Evolutionary conservation across 371 early-diverging fungal genomes (phyloP).

Genomic region (Syncephalastrum racemosum): DNA sequence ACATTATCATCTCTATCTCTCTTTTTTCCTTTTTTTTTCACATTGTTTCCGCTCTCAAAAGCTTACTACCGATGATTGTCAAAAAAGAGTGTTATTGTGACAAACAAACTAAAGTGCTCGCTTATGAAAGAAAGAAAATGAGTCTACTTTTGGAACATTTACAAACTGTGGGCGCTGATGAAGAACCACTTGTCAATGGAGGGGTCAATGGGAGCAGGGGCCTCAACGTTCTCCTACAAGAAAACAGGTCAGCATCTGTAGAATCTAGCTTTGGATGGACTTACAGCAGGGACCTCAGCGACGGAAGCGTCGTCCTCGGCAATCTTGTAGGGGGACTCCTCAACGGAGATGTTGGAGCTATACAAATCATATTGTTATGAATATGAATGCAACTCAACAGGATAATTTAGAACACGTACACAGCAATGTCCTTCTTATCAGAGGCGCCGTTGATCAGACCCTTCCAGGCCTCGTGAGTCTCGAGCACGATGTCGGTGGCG

Average conservation of each 20-base stretch:
- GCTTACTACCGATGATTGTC: background rate
- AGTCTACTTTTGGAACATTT: slow-evolving; percentile 24
- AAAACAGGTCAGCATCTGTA: background rate
- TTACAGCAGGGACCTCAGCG: slow-evolving; percentile 67
- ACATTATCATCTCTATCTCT: background rate
- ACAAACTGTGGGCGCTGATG: slow-evolving; percentile 80
- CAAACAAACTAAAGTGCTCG: slow-evolving; percentile 5
- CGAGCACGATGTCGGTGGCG: slow-evolving; percentile 89
- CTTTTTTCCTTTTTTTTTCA: no score
- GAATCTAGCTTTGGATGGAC: slow-evolving; percentile 5
- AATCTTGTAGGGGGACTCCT: slow-evolving; percentile 72
- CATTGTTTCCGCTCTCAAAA: background rate
- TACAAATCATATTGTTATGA: slow-evolving; percentile 7
- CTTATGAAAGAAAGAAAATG: slow-evolving; percentile 6
- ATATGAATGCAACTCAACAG: background rate
- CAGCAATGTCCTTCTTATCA: slow-evolving; percentile 70
- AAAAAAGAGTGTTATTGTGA: slow-evolving; percentile 1
- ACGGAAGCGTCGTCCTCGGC: slow-evolving; percentile 55
- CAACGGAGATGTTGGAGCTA: slow-evolving; percentile 73
- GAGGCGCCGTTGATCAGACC: slow-evolving; percentile 71
- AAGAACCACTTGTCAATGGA: slow-evolving; percentile 98
- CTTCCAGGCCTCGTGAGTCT: slow-evolving; percentile 97
- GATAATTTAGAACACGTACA: slow-evolving; percentile 46
- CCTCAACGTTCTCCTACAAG: slow-evolving; percentile 33
- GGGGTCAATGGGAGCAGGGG: slow-evolving; percentile 66